Evolutionary conservation across 495 filamentous ascomycete genomes (phyloP), one percentile per base, ranked within the genome.

Genomic region (Aspergillus carlsbadensis): DNA sequence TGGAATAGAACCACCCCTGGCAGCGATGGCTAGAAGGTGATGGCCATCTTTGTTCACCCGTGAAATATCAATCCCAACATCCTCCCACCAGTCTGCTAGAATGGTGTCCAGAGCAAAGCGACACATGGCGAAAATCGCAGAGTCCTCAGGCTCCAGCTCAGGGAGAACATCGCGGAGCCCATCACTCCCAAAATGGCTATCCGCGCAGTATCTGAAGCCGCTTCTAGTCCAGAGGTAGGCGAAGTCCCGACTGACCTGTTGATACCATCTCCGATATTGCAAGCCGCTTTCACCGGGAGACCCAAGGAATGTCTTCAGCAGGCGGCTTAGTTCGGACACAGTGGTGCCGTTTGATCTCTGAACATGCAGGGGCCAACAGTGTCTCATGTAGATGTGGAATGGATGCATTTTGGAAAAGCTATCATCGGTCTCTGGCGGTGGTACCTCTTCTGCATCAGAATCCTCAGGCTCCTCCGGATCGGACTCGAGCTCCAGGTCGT

Each of bases 221-320:
- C 8, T 8, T 8, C 26, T 8, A 8, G 26, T 29, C 26, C 3
- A 14, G 10, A 24, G 22, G 21, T 55, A 24, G 2, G 24, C 13
- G 17, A 61, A 20, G 20, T 39, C 45, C 0, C 42, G 14, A 31
- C 5, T 5, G 14, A 59, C 43, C 31, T 43, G 24, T 20, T 45
- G 26, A 60, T 58, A 54, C 70, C 67, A 73, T 50, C 22, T 41
- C 34, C 51, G 62, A 50, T 70, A 74, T 39, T 68, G 56, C 46
- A 37, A 13, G 55, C 69, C 72, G 39, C 65, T 66, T 18, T 60
- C 36, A 11, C 36, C 49, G 11, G 65, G 64, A 35, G 59, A 65
- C 21, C 67, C 69, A 24, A 74, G 63, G 54, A 74, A 74, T 1
- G 5, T 37, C 41, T 68, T 67, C 31, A 71, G 39, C 34, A 65